Base-by-base conservation (phyloP, 75 land plant genomes). In the Picea sitchensis region DNA sequence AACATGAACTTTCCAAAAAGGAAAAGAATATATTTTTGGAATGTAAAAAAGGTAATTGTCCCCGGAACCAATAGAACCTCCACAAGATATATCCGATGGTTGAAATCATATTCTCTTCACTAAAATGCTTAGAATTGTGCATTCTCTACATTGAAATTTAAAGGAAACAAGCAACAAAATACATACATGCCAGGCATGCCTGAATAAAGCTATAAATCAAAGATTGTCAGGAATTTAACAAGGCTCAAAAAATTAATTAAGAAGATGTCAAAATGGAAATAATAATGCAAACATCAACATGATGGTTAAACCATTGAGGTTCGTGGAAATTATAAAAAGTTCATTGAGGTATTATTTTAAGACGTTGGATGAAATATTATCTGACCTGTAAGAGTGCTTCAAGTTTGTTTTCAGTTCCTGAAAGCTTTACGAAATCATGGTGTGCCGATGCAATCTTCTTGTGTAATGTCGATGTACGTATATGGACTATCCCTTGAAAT, bases 391-490 rank as follows among this genome's bases (percentile, higher is more conserved):
- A 79, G 72, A 98, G 87, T 68, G 92, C 82, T 67, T 98, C 99
- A 59, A 98, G 83, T 88, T 98, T 98, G 84, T 98, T 98, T 81
- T 93, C 98, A 54, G 90, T 75, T 76, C 98, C 99, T 56, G 94
- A 82, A 82, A 98, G 89, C 81, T 91, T 92, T 63, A 95, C 84
- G 60, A 98, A 98, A 81, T 91, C 90, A 88, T 98, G 99, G 6
- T 89, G 89, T 79, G 99, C 98, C 57, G 94, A 83, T 80, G 98
- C 89, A 82, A 98, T 84, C 71, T 92, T 95, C 78, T 93, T 98
- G 81, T 98, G 98, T 84, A 98, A 87, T 18, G 92, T 88, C n/a
- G 99, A 98, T 38, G 99, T 98, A 26, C 88, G 93, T 59, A 98
- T 77, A 84, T 95, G 99, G 62, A 57, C 78, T 36, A 98, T 92